Conservation (phyloP, 2,329 filamentous ascomycete species). For the Helicocarpus griseus region DNA sequence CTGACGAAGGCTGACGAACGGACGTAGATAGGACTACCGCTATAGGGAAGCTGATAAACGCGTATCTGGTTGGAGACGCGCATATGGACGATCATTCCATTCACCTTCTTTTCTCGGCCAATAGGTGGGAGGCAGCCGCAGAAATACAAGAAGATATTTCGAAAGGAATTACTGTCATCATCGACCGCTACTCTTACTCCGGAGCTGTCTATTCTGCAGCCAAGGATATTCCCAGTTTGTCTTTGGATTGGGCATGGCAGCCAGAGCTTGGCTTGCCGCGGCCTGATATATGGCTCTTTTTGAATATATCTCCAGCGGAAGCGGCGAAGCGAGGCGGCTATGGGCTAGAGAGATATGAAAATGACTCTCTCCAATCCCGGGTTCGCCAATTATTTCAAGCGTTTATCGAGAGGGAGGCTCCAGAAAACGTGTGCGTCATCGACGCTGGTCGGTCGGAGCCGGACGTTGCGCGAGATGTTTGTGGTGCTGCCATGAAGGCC, state of each 20-base stretch:
- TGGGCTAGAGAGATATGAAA: slow-evolving; percentile 84
- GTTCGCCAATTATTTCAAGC: slow-evolving; percentile 65
- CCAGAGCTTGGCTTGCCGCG: slow-evolving; percentile 80
- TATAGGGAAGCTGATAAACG: slow-evolving; percentile 79
- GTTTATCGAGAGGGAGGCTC: slow-evolving; percentile 39
- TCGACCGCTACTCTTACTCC: slow-evolving; percentile 92
- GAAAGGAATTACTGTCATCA: slow-evolving; percentile 64
- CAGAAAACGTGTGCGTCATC: slow-evolving; percentile 44
- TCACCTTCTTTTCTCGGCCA: slow-evolving; percentile 82
- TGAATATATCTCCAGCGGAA: slow-evolving; percentile 66
- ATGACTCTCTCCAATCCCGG: slow-evolving; percentile 65
- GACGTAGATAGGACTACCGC: slow-evolving; percentile 64
- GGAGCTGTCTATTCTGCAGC: slow-evolving; percentile 89
- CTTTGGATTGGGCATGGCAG: slow-evolving; percentile 68
- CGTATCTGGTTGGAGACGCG: slow-evolving; percentile 62
- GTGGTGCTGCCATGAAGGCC: slow-evolving; percentile 18
- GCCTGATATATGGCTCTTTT: slow-evolving; percentile 78
- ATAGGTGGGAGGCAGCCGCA: slow-evolving; percentile 64
- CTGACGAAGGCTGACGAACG: slow-evolving; percentile 8
- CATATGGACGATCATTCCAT: slow-evolving; percentile 81
- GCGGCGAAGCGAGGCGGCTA: slow-evolving; percentile 74
- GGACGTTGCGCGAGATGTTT: slow-evolving; percentile 39
- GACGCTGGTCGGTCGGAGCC: slow-evolving; percentile 45
- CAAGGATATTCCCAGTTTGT: slow-evolving; percentile 62
- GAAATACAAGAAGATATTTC: slow-evolving; percentile 42